Base-by-base conservation (phyloP, 192 early-diverging fungal species). In the Podochytrium sp. region DNA sequence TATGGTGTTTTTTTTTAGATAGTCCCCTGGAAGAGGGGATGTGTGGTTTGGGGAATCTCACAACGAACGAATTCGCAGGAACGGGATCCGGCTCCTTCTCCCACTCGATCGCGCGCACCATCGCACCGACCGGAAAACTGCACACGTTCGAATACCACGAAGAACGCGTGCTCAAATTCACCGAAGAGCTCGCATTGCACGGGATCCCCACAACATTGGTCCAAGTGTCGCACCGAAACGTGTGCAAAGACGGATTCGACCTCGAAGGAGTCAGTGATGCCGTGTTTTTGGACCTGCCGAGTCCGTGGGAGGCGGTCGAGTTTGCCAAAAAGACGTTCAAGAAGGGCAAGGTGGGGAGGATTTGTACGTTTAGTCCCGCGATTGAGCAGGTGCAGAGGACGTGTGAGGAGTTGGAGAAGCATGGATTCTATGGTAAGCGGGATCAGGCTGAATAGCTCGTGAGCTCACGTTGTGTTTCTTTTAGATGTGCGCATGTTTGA, bases 61-160 rank as follows among this genome's bases (percentile, higher is more conserved):
- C 12, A 49, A 49, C n/a, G 47, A 49, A 49, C 47, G 12, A 12
- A 49, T 49, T 49, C 40, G 6, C 33, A 81, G 90, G 92, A 35
- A 99, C 97, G 4, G 97, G 97, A 27, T 92, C 91, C 40, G 97
- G 95, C n/a, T 99, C 97, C 10, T 98, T 99, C 66, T 97, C 97
- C 18, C 97, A 99, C 76, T 94, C 95, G 10, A 90, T 98, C 55
- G 93, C 91, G 0, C 86, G 96, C 18, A 94, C 93, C 0, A 85
- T 98, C 49, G 93, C 91, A 2, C 95, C 96, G 1, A 86, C 81
- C 0, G 97, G 97, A 6, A 92, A 92, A 49, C 75, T 99, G n/a
- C 95, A 92, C 80, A 91, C 95, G 10, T 99, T 96, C 69, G 97
- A 99, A 75, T 99, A 93, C 79, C 95, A 96, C 77, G 87, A 90